Conservation (phyloP, 441 rosid genomes). For the Erysimum cheiri region DNA sequence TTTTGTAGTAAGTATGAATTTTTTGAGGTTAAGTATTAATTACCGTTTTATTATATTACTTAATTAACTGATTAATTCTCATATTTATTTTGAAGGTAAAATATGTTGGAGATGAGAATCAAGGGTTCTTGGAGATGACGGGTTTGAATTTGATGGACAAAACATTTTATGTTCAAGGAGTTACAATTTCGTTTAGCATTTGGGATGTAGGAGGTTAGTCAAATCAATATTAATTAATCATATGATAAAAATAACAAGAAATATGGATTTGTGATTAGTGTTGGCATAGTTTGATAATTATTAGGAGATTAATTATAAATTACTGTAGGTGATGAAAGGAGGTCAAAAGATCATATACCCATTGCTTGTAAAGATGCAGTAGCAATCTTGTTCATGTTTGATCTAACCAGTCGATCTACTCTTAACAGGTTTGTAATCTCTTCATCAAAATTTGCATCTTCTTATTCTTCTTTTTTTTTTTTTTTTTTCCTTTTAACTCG, state of each 20-base stretch:
- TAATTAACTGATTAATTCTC: background rate
- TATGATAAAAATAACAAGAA: background rate
- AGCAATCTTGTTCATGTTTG: constrained; percentile 92
- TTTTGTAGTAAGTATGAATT: constrained; percentile 64
- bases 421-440: constrained; percentile 64
- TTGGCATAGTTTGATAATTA: constrained; percentile 1
- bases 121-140: constrained; percentile 66
- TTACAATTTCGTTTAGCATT: constrained; percentile 79
- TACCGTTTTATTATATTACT: background rate
- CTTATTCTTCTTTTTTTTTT: no score
- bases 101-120: constrained; percentile 80
- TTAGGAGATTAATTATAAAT: background rate
- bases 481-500: background rate
- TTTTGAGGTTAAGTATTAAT: background rate
- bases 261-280: constrained; percentile 8
- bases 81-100: constrained; percentile 51
- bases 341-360: constrained; percentile 75
- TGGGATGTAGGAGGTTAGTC: constrained; percentile 91
- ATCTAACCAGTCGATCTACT: constrained; percentile 91
- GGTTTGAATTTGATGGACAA: constrained; percentile 88
- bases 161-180: constrained; percentile 77
- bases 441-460: background rate
- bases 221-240: background rate
- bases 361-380: constrained; percentile 95
- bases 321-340: constrained; percentile 58